Evolutionary conservation across 163 green algal species (phyloP).

Genomic region (Smithsoniella earleae): DNA sequence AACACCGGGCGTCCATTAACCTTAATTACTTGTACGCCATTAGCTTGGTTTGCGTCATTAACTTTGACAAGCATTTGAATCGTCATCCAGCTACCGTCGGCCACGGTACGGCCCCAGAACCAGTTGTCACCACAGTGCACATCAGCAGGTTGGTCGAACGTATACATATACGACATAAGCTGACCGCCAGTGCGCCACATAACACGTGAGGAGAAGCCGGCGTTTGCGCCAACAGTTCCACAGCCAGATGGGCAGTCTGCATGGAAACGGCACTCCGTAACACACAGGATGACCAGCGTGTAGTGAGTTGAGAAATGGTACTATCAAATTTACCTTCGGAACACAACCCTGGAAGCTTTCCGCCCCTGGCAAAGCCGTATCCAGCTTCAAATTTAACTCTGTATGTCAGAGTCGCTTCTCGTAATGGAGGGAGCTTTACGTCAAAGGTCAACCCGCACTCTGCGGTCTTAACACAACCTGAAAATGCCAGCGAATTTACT

Average conservation of each 20-base stretch:
- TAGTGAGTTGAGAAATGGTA: too few relatives aligned
- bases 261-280: too few relatives aligned
- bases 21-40: background rate
- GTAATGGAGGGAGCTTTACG: background rate
- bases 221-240: background rate
- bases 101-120: background rate
- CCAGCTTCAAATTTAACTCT: constrained; percentile 17
- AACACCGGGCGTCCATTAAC: background rate
- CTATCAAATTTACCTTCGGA: constrained; percentile 3
- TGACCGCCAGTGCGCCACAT: constrained; percentile 8
- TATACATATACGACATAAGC: constrained; percentile 16
- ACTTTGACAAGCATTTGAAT: constrained; percentile 1
- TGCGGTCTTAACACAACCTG: background rate
- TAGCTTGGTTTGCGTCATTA: background rate
- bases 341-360: constrained; percentile 1
- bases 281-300: too few relatives aligned
- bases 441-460: background rate
- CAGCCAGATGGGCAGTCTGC: constrained; percentile 17
- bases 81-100: background rate
- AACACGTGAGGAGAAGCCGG: background rate
- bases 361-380: background rate
- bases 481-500: background rate
- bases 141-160: background rate
- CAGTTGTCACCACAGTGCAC: background rate
- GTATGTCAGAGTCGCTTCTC: background rate